Evolutionary conservation across 108 stramenopile species (phyloP).

Genomic region (Parmales sp.): DNA sequence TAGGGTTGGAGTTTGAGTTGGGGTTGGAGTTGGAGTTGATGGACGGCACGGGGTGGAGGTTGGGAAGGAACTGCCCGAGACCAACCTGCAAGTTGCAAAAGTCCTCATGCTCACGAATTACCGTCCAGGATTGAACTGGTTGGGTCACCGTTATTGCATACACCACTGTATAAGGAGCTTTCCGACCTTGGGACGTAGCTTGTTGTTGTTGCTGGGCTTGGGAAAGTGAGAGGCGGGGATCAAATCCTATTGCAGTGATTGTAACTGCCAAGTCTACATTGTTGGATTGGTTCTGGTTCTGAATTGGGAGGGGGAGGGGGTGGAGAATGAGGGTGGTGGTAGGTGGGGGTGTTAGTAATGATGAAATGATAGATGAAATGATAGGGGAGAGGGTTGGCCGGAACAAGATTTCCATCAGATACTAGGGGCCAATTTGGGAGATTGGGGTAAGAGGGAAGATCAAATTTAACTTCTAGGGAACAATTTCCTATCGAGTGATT

Average conservation of each 20-base stretch:
- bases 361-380: not conserved
- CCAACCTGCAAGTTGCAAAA: slow-evolving; percentile 45
- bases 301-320: not conserved
- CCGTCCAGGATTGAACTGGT: slow-evolving; percentile 72
- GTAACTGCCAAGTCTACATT: slow-evolving; percentile 22
- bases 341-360: not conserved
- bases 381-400: not conserved
- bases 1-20: too few species aligned
- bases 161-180: slow-evolving; percentile 31
- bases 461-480: too few species aligned
- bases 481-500: too few species aligned
- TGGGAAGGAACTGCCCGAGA: slow-evolving; percentile 25
- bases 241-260: too few species aligned
- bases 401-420: not conserved
- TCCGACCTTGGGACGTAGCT: not conserved
- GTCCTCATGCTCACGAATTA: slow-evolving; percentile 66
- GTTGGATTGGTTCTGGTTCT: slow-evolving; percentile 5
- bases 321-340: not conserved
- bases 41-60: slow-evolving; percentile 31
- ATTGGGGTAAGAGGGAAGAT: not conserved
- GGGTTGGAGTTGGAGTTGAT: too few species aligned
- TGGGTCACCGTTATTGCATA: slow-evolving; percentile 66
- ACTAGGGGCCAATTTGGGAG: not conserved
- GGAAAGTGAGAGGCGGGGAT: slow-evolving; percentile 15
- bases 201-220: slow-evolving; percentile 4